These are phyloP conservation scores for Lipomyces yamadae DNA, from an alignment of 805 yeast species.

Conservation along the genomic window DNA sequence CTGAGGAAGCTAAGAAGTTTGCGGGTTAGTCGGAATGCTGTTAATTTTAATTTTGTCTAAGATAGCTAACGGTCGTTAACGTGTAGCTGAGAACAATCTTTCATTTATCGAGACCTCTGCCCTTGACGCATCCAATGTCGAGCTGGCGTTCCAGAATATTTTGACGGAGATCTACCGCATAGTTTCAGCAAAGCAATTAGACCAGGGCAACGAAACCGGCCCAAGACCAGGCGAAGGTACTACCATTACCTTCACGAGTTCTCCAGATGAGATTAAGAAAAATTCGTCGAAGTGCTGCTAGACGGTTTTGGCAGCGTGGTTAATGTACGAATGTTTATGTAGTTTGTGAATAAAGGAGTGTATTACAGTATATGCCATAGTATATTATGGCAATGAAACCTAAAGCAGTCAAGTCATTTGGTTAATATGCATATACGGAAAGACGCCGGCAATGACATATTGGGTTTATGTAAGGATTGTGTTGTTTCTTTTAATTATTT, in stretches of 20 bases:
- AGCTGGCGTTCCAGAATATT: slow-evolving; percentile 89
- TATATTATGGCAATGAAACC: background rate
- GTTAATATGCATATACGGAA: background rate
- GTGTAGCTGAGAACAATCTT: slow-evolving; percentile 74
- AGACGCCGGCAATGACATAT: background rate
- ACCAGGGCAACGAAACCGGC: slow-evolving; percentile 72
- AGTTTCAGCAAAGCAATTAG: slow-evolving; percentile 91
- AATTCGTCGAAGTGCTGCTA: slow-evolving; percentile 68
- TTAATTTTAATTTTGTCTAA: too few relatives aligned
- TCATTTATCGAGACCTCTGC: slow-evolving; percentile 97
- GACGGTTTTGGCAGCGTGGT: background rate
- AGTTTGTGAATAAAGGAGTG: background rate
- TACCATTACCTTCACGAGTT: slow-evolving; percentile 89
- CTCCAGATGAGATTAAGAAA: slow-evolving; percentile 66
- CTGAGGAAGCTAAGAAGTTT: slow-evolving; percentile 94
- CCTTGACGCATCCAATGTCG: slow-evolving; percentile 91
- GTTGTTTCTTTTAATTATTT: too few relatives aligned
- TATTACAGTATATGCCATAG: background rate
- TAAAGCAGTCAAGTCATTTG: background rate
- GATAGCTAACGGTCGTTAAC: background rate
- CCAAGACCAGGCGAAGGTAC: slow-evolving; percentile 81
- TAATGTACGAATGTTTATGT: slow-evolving; percentile 5
- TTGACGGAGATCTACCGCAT: slow-evolving; percentile 91
- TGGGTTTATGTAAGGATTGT: background rate
- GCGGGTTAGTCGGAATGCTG: slow-evolving; percentile 50